A percentile compares a stretch with the other conserved stretches of the same genome.
Conservation (phyloP, 192 early-diverging fungal genomes). For the Mortierella hygrophila region DNA sequence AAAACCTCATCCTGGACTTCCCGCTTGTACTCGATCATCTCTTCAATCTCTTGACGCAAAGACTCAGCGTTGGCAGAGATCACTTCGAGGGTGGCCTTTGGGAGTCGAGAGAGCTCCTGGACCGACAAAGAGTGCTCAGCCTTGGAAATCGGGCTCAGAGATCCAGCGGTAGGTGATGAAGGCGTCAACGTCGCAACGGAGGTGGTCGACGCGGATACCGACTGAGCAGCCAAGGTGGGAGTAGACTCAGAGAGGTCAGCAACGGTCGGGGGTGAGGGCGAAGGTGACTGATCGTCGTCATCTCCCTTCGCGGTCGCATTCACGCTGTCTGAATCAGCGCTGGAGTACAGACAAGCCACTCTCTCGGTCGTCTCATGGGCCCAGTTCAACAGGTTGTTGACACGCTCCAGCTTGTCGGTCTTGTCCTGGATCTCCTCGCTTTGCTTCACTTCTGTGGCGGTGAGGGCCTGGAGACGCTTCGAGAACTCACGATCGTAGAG, state of each 20-base stretch:
- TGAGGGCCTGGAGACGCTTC: slow-evolving; percentile 13
- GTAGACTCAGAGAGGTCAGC: neutral
- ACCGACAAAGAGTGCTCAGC: neutral
- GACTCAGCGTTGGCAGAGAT: neutral
- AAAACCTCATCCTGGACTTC: slow-evolving; percentile 16
- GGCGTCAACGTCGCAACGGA: slow-evolving; percentile 17
- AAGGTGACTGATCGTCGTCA: neutral
- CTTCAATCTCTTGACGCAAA: slow-evolving; percentile 22
- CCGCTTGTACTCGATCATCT: slow-evolving; percentile 31
- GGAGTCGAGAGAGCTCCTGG: neutral
- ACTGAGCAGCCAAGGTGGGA: neutral
- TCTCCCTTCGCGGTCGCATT: neutral
- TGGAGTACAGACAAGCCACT: slow-evolving; percentile 6
- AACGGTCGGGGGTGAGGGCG: neutral
- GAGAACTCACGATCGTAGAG: slow-evolving; percentile 19
- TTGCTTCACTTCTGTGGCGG: slow-evolving; percentile 10
- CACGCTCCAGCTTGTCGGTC: slow-evolving; percentile 9
- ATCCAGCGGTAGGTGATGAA: neutral
- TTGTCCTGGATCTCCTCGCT: slow-evolving; percentile 21
- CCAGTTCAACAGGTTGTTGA: slow-evolving; percentile 24
- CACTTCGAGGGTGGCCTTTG: slow-evolving; percentile 6
- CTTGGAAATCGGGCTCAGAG: neutral
- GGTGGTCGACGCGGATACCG: neutral
- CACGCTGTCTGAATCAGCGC: neutral
- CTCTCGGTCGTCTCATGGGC: slow-evolving; percentile 12